Evolutionary conservation across 768 basidiomycete species (phyloP), one percentile per base, ranked within the genome.

Genomic region (Boletus speciosus): DNA sequence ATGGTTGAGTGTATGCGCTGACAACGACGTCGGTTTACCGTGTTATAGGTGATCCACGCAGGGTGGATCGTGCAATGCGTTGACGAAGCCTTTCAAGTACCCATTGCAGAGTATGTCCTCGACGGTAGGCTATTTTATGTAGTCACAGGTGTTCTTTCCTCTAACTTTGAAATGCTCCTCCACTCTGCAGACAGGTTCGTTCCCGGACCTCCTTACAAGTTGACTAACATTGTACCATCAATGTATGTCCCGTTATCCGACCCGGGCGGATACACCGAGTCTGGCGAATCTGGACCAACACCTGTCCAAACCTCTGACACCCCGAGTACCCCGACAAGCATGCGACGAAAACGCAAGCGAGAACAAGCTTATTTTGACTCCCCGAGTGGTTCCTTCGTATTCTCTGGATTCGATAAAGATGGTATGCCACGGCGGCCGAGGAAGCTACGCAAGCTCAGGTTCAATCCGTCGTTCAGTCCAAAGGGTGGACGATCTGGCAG

Each of bases 51-150:
- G 12, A 59, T 70, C 19, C 70, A 70, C 41, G 70, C 50, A 11
- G 64, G 61, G 4, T 70, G 69, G 69, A 70, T 70, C 44, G 35
- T 46, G 29, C 66, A 70, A 47, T 70, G 70, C 50, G 47, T 66
- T 52, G 57, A 66, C 8, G 49, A 60, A 34, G 55, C 49, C 0
- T 72, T 70, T 41, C 54, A 35, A 19, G 64, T 66, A 35, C 61
- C 68, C 15, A 57, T 72, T n/a, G 15, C 62, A 49, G 44, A 58
- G 35, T 70, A 70, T 41, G 54, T 70, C 32, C 66, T 70, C 25
- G 69, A 70, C 19, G 70, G 70, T 70, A 61, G 29, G 66, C 51
- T 15, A 42, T 55, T 39, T 49, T 41, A 45, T 39, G 23, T 39
- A 21, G 49, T 49, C 21, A 21, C 2, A 6, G 8, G 23, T 32